These are phyloP conservation scores for Salicornia ramosissima DNA, from an alignment of 148 eudicot genomes.

Conservation along the genomic window DNA sequence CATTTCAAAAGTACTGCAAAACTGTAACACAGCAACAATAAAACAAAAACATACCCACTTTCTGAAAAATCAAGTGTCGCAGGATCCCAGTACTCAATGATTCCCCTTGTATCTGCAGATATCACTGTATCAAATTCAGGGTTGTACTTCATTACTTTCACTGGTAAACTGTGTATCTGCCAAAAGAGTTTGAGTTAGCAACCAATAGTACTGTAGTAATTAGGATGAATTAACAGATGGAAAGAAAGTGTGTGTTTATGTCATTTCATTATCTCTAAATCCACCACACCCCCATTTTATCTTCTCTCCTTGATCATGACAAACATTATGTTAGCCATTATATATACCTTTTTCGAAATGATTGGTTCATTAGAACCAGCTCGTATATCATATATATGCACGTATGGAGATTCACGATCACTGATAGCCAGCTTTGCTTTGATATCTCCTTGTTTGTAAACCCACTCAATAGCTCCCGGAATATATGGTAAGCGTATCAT, in stretches of 20 bases:
- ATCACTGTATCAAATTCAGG: constrained; percentile 63
- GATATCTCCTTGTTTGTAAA: constrained; percentile 84
- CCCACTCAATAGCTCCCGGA: constrained; percentile 92
- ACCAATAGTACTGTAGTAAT: not conserved
- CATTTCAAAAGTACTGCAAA: not conserved
- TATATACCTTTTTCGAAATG: constrained; percentile 69
- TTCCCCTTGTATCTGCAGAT: constrained; percentile 84
- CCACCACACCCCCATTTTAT: not conserved
- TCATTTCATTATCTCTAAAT: not conserved
- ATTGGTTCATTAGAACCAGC: constrained; percentile 85
- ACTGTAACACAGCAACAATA: not conserved
- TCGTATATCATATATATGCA: constrained; percentile 82
- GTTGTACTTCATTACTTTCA: constrained; percentile 89
- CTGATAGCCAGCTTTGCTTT: constrained; percentile 90
- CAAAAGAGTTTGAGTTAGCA: constrained; percentile 2
- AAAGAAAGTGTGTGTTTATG: not conserved
- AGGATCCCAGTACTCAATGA: constrained; percentile 92
- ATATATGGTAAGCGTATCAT: constrained; percentile 77
- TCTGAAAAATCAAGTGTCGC: constrained; percentile 76
- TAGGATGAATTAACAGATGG: not conserved
- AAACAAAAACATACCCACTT: constrained; percentile 42
- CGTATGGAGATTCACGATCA: constrained; percentile 76
- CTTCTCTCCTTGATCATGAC: not conserved
- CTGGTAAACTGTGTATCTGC: constrained; percentile 78
- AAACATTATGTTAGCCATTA: not conserved